Conservation (phyloP, 1,139 yeast genomes). For the Yamadazyma sp. region DNA sequence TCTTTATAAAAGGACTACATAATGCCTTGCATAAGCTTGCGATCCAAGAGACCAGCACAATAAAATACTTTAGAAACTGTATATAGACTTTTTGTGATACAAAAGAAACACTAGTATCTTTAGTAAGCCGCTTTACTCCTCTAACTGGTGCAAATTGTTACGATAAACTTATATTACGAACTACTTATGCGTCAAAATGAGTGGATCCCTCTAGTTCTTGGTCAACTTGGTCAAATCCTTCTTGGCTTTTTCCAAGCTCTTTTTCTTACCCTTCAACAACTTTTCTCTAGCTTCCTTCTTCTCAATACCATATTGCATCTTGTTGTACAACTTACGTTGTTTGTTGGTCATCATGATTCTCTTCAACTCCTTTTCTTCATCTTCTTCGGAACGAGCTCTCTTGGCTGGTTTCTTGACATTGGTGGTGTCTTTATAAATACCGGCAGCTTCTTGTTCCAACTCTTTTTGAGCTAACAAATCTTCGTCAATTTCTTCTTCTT, state of each 20-base stretch:
- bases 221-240: constrained; percentile 46
- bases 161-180: neutral
- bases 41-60: no score
- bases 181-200: neutral
- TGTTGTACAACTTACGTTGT: constrained; percentile 90
- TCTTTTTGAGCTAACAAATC: constrained; percentile 75
- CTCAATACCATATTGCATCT: constrained; percentile 90
- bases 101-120: no score
- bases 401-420: constrained; percentile 26
- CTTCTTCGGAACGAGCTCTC: constrained; percentile 43
- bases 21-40: no score
- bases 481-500: constrained; percentile 55
- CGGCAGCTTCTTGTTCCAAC: constrained; percentile 87
- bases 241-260: constrained; percentile 71
- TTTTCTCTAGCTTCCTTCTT: constrained; percentile 81
- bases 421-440: constrained; percentile 48
- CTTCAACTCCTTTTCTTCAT: constrained; percentile 83
- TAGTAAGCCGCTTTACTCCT: no score
- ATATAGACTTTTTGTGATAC: no score
- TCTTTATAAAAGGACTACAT: no score
- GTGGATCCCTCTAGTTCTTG: neutral
- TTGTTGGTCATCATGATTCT: constrained; percentile 97
- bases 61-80: no score
- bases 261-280: constrained; percentile 73
- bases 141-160: neutral